phyloP scores from a whole-genome alignment of 2,329 filamentous ascomycete species.

The Fusarium sp. region DNA sequence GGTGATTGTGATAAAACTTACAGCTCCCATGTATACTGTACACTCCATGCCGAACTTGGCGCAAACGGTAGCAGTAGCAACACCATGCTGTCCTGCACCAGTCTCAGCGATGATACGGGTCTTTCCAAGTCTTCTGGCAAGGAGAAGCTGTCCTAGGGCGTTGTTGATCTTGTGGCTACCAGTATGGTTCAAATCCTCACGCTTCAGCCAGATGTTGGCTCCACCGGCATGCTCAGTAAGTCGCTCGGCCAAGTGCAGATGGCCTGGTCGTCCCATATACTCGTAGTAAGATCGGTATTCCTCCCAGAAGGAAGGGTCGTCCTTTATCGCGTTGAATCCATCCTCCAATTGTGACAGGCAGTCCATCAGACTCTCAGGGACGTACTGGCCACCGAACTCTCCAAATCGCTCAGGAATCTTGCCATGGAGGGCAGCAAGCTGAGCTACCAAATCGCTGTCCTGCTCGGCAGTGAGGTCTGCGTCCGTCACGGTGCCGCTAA shows the following conservation, averaged over 20 bases:
- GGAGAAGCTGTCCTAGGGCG: conserved; percentile 88
- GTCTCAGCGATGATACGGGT: conserved; percentile 98
- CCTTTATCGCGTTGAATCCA: conserved; percentile 86
- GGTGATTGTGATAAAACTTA: conserved; percentile 46
- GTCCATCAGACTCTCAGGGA: conserved; percentile 97
- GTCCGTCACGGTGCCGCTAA: conserved; percentile 70
- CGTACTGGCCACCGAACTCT: conserved; percentile 96
- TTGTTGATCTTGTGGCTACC: conserved; percentile 99
- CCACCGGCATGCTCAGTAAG: conserved; percentile 90
- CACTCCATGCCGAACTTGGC: conserved; percentile 99
- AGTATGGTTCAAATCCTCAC: conserved; percentile 97
- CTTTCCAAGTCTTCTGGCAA: conserved; percentile 89
- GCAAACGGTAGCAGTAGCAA: conserved; percentile 95
- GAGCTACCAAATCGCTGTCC: conserved; percentile 74
- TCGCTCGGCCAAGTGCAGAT: conserved; percentile 86
- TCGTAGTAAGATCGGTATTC: conserved; percentile 96
- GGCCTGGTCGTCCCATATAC: conserved; percentile 95
- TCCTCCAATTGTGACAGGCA: conserved; percentile 89
- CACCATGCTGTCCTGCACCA: conserved; percentile 96
- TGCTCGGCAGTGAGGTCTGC: conserved; percentile 67
- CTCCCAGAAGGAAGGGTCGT: conserved; percentile 94
- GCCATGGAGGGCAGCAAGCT: conserved; percentile 83
- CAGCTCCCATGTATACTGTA: conserved; percentile 95
- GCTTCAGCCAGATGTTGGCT: conserved; percentile 96
- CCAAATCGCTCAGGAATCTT: conserved; percentile 88